Conservation (phyloP, 176 grass and related monocot genomes). For the Carex littledalei region DNA sequence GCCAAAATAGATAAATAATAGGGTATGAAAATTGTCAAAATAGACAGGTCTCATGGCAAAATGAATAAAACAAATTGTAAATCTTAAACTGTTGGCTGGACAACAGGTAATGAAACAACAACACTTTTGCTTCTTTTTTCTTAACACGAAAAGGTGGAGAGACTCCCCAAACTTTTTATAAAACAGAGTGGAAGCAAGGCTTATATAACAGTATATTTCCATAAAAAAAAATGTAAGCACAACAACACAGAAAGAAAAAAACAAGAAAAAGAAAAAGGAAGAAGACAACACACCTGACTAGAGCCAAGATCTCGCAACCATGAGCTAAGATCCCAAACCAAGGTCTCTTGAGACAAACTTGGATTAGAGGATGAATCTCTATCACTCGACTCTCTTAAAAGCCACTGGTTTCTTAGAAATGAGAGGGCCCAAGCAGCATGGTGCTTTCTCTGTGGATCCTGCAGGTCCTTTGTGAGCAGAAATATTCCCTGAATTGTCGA, state of each 20-base stretch:
- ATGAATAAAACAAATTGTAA: not conserved
- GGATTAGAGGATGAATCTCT: slow-evolving; percentile 40
- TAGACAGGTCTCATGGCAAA: not conserved
- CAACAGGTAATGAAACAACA: not conserved
- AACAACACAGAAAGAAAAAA: too few relatives aligned
- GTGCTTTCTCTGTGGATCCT: slow-evolving; percentile 56
- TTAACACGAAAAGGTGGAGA: not conserved
- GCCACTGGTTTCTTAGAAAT: slow-evolving; percentile 72
- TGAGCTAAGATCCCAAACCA: slow-evolving; percentile 73
- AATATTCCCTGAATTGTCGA: slow-evolving; percentile 79
- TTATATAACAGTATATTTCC: not conserved
- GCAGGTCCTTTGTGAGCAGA: slow-evolving; percentile 74
- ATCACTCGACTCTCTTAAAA: slow-evolving; percentile 35
- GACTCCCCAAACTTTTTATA: not conserved
- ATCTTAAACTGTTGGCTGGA: not conserved
- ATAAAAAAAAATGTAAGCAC: not conserved
- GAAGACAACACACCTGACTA: slow-evolving; percentile 47
- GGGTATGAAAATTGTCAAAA: not conserved
- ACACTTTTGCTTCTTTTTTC: not conserved
- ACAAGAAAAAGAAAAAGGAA: not conserved
- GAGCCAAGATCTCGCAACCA: slow-evolving; percentile 67
- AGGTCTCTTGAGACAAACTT: slow-evolving; percentile 61
- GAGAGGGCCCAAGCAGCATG: slow-evolving; percentile 87
- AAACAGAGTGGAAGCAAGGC: not conserved
- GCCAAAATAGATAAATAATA: not conserved